Evolutionary conservation across 306 rosid genomes (phyloP).

Genomic region (Geum urbanum): DNA sequence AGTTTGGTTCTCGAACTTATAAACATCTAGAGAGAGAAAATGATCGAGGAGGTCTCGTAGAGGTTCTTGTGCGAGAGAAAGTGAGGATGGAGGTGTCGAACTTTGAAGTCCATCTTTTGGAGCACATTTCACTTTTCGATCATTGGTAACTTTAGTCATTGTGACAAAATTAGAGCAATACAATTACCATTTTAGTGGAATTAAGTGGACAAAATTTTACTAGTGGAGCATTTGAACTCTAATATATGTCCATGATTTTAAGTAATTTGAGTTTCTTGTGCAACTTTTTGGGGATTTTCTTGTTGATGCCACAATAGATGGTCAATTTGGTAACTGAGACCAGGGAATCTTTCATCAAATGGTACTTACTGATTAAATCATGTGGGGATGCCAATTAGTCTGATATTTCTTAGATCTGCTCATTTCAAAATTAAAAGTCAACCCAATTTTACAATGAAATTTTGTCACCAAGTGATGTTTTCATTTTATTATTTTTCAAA

Average conservation of each 20-base stretch:
- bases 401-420: not conserved
- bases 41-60: not conserved
- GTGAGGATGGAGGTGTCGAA: not conserved
- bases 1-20: conserved; percentile 32
- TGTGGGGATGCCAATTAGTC: not conserved
- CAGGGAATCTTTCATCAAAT: conserved; percentile 4
- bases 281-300: not conserved
- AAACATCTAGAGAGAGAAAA: conserved; percentile 13
- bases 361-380: not conserved
- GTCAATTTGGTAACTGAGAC: not conserved
- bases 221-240: not conserved
- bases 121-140: not conserved
- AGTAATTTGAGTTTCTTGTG: not conserved
- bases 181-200: not conserved
- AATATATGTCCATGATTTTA: not conserved
- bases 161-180: not conserved
- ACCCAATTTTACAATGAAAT: not conserved
- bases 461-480: not conserved
- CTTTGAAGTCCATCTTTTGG: conserved; percentile 16
- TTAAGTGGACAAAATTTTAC: not conserved
- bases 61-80: conserved; percentile 14
- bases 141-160: conserved; percentile 21
- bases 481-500: not conserved
- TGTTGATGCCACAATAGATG: not conserved
- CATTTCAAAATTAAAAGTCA: not conserved